A percentile compares a stretch with the other conserved stretches of the same genome.
Evolutionary conservation across 352 stramenopile species (phyloP).

Genomic region (Globisporangium cylindrosporum): DNA sequence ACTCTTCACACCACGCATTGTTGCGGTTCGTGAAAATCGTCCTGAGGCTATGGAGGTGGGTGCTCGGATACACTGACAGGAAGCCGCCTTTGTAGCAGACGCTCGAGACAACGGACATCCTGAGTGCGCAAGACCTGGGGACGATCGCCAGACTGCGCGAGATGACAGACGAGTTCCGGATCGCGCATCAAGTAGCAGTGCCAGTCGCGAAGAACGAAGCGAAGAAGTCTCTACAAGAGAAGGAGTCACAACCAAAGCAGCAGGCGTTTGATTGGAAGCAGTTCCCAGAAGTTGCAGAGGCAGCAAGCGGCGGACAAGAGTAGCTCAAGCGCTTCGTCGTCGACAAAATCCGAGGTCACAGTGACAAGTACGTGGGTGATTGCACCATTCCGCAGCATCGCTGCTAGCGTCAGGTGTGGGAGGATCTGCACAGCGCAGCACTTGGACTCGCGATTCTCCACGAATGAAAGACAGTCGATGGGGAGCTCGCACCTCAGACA

Average conservation of each 20-base stretch:
- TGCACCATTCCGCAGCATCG: too few relatives aligned
- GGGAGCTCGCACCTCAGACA: neutral
- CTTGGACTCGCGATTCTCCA: neutral
- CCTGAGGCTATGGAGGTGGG: neutral
- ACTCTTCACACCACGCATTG: neutral
- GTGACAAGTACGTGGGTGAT: neutral
- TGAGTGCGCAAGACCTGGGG: neutral
- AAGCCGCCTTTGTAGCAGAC: neutral
- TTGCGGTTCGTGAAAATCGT: neutral
- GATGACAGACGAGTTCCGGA: neutral
- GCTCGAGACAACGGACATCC: neutral
- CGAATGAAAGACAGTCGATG: neutral
- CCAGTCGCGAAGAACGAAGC: too few relatives aligned
- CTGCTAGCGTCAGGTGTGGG: neutral
- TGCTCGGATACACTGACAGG: neutral
- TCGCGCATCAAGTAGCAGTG: neutral
- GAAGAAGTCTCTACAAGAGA: too few relatives aligned
- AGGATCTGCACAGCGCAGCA: neutral
- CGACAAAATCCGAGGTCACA: neutral
- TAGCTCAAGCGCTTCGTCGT: neutral
- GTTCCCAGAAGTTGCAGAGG: neutral
- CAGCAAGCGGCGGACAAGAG: neutral
- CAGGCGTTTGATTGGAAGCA: too few relatives aligned
- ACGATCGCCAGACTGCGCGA: neutral
- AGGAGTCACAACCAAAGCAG: too few relatives aligned